These are phyloP conservation scores for Leccinum fallax DNA, from an alignment of 1,284 basidiomycete species.

Conservation along the genomic window DNA sequence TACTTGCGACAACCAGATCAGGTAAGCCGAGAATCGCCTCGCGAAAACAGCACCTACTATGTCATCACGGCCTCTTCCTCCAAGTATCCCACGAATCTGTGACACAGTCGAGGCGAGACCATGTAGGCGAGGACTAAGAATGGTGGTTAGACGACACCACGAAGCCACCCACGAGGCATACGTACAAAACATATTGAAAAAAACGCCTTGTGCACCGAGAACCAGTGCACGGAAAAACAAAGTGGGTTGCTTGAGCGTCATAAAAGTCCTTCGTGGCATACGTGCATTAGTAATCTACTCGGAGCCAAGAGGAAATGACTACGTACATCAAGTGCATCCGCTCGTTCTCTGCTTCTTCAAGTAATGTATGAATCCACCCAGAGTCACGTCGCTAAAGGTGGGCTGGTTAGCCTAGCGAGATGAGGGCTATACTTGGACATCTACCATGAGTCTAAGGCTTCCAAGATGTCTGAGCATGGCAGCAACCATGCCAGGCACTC, in stretches of 20 bases:
- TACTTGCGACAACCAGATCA: conserved; percentile 46
- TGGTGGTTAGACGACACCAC: conserved; percentile 19
- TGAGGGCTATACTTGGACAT: conserved; percentile 17
- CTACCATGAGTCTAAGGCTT: conserved; percentile 78
- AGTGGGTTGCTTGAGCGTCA: conserved; percentile 82
- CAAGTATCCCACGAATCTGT: conserved; percentile 93
- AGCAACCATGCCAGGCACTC: conserved; percentile 93
- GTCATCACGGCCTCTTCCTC: conserved; percentile 96
- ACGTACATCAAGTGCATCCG: conserved; percentile 86
- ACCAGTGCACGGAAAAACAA: conserved; percentile 79
- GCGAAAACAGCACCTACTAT: conserved; percentile 54
- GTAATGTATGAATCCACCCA: conserved; percentile 84
- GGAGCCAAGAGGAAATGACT: conserved; percentile 3
- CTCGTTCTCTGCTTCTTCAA: conserved; percentile 96
- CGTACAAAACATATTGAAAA: conserved; percentile 89
- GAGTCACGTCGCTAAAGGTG: conserved; percentile 73
- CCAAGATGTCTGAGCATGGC: conserved; percentile 84
- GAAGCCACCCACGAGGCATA: conserved; percentile 27
- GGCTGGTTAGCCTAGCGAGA: conserved; percentile 12
- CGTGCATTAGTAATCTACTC: conserved; percentile 17
- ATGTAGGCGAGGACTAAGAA: conserved; percentile 76
- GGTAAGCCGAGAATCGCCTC: conserved; percentile 29
- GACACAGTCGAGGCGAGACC: conserved; percentile 80
- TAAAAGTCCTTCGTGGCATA: conserved; percentile 69
- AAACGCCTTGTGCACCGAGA: conserved; percentile 87